A percentile compares a stretch with the other conserved stretches of the same genome.
Conservation (phyloP, 2,329 filamentous ascomycete species). For the Beauveria medogensis region DNA sequence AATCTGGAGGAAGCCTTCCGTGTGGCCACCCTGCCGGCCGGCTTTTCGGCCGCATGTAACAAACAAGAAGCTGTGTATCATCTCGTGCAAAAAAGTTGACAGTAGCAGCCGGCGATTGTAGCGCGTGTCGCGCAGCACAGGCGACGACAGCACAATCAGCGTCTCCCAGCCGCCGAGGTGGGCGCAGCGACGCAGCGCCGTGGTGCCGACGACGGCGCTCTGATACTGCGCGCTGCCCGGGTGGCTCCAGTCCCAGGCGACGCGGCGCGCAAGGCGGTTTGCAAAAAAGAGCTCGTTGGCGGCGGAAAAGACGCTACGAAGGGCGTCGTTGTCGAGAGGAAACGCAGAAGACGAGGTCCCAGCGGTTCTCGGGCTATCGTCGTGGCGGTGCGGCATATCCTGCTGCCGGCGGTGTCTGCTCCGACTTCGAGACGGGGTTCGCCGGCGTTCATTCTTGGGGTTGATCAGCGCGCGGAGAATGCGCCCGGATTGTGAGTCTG, state of each 20-base stretch:
- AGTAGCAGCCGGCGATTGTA: slow-evolving; percentile 56
- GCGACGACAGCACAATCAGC: slow-evolving; percentile 51
- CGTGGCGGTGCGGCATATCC: background rate
- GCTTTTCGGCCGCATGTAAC: slow-evolving; percentile 53
- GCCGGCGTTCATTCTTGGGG: slow-evolving; percentile 19
- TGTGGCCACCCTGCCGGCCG: slow-evolving; percentile 49
- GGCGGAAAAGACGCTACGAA: slow-evolving; percentile 51
- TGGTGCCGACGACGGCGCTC: slow-evolving; percentile 53
- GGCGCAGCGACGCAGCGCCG: slow-evolving; percentile 48
- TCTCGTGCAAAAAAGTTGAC: slow-evolving; percentile 57
- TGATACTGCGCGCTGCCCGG: slow-evolving; percentile 40
- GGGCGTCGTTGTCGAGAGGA: slow-evolving; percentile 47
- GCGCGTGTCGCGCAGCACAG: slow-evolving; percentile 45
- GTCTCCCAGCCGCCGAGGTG: slow-evolving; percentile 49
- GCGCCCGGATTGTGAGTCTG: slow-evolving; percentile 45
- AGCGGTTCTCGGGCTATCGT: slow-evolving; percentile 12
- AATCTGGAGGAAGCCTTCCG: slow-evolving; percentile 50
- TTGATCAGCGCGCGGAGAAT: slow-evolving; percentile 51
- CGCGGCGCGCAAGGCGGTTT: slow-evolving; percentile 46
- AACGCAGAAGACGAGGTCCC: slow-evolving; percentile 34
- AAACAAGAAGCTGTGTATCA: slow-evolving; percentile 60
- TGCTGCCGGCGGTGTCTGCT: background rate
- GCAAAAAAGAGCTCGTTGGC: slow-evolving; percentile 57
- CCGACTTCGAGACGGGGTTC: background rate
- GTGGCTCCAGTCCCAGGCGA: slow-evolving; percentile 55